Conservation (phyloP, 2,329 filamentous ascomycete genomes). For the Cladorrhinum sp. region DNA sequence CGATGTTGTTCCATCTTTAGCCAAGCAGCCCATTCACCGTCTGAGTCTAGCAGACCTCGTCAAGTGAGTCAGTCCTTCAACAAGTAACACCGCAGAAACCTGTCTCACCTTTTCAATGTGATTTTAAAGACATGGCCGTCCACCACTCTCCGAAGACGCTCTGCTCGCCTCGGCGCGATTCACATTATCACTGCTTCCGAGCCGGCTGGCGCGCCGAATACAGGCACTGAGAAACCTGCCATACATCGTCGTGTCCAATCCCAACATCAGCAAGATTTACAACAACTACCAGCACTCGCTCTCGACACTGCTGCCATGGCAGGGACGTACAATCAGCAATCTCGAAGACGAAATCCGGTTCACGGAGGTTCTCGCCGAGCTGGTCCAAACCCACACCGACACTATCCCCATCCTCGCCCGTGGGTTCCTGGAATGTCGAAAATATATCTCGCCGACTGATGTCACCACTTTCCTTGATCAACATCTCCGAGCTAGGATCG, state of each 20-base stretch:
- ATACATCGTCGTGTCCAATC: conserved; percentile 98
- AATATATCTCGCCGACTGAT: conserved; percentile 77
- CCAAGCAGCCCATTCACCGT: conserved; percentile 72
- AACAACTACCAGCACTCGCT: conserved; percentile 94
- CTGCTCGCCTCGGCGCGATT: conserved; percentile 92
- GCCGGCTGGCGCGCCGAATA: conserved; percentile 89
- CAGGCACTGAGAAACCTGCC: conserved; percentile 90
- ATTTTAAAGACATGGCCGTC: conserved; percentile 63
- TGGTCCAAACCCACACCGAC: conserved; percentile 92
- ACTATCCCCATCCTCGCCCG: conserved; percentile 90
- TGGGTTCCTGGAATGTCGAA: conserved; percentile 88
- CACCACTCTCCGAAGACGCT: conserved; percentile 75
- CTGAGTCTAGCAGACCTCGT: conserved; percentile 86
- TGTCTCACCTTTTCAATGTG: conserved; percentile 11
- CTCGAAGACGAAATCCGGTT: conserved; percentile 87
- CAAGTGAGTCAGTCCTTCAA: conserved; percentile 53
- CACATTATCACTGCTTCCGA: conserved; percentile 85
- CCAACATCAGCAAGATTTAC: conserved; percentile 90
- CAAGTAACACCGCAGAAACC: background rate
- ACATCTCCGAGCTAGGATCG: conserved; percentile 89
- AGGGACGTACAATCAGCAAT: conserved; percentile 65
- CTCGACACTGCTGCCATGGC: conserved; percentile 82
- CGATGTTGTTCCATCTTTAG: conserved; percentile 74
- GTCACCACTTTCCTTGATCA: conserved; percentile 93
- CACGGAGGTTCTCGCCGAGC: conserved; percentile 86